Evolutionary conservation across 2,329 filamentous ascomycete species (phyloP), one percentile per base, ranked within the genome.

Genomic region (Hawksworthiomyces lignivorus): DNA sequence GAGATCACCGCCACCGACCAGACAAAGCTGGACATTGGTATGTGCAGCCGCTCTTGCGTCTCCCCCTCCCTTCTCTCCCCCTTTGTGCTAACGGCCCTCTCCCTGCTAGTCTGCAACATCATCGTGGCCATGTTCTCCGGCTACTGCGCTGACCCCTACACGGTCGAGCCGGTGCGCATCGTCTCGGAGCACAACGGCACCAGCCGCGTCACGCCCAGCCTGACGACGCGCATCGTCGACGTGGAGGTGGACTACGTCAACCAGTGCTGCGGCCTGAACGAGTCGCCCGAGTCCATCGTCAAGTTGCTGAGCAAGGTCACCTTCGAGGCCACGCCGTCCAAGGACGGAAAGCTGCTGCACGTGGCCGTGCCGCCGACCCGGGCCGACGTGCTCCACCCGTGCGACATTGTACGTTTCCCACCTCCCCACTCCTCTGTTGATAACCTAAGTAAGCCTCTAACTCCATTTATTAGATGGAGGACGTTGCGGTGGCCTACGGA

Each of bases 51-150:
- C 10, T 39, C 6, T 24, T 26, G 17, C 4, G 4, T 39, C 96
- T 18, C 40, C 43, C 26, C 27, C 47, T 87, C 84, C 18, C 4
- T 17, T 15, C 19, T 27, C 15, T 22, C 20, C 4, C 24, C 19
- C 11, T 7, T 15, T 26, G 8, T 26, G 8, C 24, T 8, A 26
- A 26, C 24, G 24, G 12, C 9, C 21, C 5, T 27, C 14, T n/a
- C 6, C 8, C 26, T 29, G 20, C 15, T 35, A 45, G 49, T 51
- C 19, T 48, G 48, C 66, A 88, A 94, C 62, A 95, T 96, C 59
- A 82, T 98, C 62, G 86, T 95, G 31, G 80, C 90, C 56, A 98
- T 98, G 90, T 98, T 98, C 73, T 94, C 86, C 34, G 76, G 82
- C 58, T 95, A 97, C 67, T 89, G 86, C 57, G 74, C 77, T 17